A percentile compares a stretch with the other conserved stretches of the same genome.
Conservation (phyloP, 495 filamentous ascomycete genomes). For the Filosporella fistucella region DNA sequence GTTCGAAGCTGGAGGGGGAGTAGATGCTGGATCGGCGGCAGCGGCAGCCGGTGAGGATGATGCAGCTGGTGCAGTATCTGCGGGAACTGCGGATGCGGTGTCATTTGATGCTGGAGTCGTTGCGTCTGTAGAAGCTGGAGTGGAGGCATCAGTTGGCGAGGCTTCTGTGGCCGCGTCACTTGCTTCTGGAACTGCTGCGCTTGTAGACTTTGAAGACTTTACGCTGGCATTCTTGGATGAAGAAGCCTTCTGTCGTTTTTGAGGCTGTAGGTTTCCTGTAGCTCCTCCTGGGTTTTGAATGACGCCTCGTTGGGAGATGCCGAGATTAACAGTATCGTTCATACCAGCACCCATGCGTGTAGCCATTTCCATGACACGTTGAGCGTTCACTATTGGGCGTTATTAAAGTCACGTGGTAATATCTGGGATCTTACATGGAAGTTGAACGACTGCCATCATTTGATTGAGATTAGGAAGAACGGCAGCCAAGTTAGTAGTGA, state of each 20-base stretch:
- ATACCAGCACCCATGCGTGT: constrained; percentile 18
- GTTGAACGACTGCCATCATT: constrained; percentile 24
- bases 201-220: background rate
- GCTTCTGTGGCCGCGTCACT: background rate
- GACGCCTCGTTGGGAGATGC: constrained; percentile 20
- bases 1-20: background rate
- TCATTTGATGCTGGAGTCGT: constrained; percentile 3
- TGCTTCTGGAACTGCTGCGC: background rate
- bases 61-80: background rate
- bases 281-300: constrained; percentile 25
- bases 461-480: constrained; percentile 21
- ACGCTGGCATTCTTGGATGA: background rate
- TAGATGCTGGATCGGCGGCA: background rate
- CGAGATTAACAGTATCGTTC: constrained; percentile 13
- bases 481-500: constrained; percentile 22
- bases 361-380: constrained; percentile 19
- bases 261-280: constrained; percentile 8
- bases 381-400: constrained; percentile 20
- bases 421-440: constrained; percentile 20
- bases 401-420: background rate
- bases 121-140: background rate
- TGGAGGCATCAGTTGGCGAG: background rate
- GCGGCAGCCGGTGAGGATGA: background rate
- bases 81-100: too few relatives aligned
- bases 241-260: constrained; percentile 1